Conservation (phyloP, 805 yeast species). For the Ogataea parapolymorpha region DNA sequence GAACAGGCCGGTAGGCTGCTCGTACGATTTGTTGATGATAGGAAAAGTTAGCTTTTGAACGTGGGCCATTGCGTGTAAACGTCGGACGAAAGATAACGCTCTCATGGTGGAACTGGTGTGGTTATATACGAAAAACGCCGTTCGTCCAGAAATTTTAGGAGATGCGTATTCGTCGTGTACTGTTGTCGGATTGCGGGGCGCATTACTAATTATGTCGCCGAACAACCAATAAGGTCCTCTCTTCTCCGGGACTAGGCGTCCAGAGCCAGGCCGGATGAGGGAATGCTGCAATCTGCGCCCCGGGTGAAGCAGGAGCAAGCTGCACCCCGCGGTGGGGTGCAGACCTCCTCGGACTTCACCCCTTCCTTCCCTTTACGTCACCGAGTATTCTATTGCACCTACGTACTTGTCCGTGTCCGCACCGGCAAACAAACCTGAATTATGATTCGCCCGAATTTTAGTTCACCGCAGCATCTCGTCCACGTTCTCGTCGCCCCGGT, state of each 20-base stretch:
- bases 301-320: slow-evolving; percentile 4
- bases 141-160: slow-evolving; percentile 3
- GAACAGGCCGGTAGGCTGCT: slow-evolving; percentile 54
- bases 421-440: no score
- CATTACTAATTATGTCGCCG: slow-evolving; percentile 1
- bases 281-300: not conserved
- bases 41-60: slow-evolving; percentile 34
- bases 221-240: not conserved
- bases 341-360: not conserved
- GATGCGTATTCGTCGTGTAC: not conserved
- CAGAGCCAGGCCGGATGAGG: not conserved
- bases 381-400: no score
- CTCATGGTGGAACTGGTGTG: not conserved
- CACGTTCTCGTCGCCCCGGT: slow-evolving; percentile 20
- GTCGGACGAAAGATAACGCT: not conserved
- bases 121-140: slow-evolving; percentile 8
- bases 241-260: not conserved
- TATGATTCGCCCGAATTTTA: no score
- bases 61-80: slow-evolving; percentile 14
- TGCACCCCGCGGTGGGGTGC: slow-evolving; percentile 4
- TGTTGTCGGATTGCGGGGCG: slow-evolving; percentile 1
- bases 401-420: no score
- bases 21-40: slow-evolving; percentile 31
- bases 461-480: slow-evolving; percentile 21
- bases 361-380: not conserved